Evolutionary conservation across 768 basidiomycete genomes (phyloP).

Genomic region (Naganishia kalamii): DNA sequence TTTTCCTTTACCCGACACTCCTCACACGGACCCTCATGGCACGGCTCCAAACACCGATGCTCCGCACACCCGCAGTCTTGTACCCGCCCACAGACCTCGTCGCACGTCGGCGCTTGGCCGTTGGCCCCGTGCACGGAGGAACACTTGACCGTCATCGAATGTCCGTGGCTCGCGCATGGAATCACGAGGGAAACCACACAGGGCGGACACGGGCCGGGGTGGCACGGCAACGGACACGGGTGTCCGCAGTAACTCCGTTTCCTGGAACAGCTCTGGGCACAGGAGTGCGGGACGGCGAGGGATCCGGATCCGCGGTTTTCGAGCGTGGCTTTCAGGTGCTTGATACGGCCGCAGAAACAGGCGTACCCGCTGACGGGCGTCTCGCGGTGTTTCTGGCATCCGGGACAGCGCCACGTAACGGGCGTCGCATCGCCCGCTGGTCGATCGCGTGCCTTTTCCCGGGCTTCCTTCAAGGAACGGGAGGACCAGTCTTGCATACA

Average conservation of each 20-base stretch:
- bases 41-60: slow-evolving; percentile 64
- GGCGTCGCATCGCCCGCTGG: slow-evolving; percentile 55
- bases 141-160: slow-evolving; percentile 51
- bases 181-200: slow-evolving; percentile 72
- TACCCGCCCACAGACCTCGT: slow-evolving; percentile 57
- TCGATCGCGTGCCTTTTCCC: slow-evolving; percentile 55
- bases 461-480: slow-evolving; percentile 63
- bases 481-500: slow-evolving; percentile 82
- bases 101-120: slow-evolving; percentile 34
- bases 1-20: slow-evolving; percentile 57
- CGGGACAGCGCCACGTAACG: slow-evolving; percentile 75
- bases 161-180: slow-evolving; percentile 71
- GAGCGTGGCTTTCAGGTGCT: slow-evolving; percentile 65
- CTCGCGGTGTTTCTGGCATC: slow-evolving; percentile 75
- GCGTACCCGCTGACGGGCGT: slow-evolving; percentile 57
- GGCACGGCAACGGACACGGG: slow-evolving; percentile 60
- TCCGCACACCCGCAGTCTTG: slow-evolving; percentile 48
- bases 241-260: slow-evolving; percentile 58
- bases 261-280: slow-evolving; percentile 45
- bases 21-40: slow-evolving; percentile 71
- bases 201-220: slow-evolving; percentile 89
- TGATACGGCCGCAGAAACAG: slow-evolving; percentile 74
- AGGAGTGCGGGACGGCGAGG: slow-evolving; percentile 44
- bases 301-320: slow-evolving; percentile 12
- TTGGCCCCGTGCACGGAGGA: slow-evolving; percentile 34